phyloP scores from a whole-genome alignment of 163 green algal species.

The Chloromonas sp. region DNA sequence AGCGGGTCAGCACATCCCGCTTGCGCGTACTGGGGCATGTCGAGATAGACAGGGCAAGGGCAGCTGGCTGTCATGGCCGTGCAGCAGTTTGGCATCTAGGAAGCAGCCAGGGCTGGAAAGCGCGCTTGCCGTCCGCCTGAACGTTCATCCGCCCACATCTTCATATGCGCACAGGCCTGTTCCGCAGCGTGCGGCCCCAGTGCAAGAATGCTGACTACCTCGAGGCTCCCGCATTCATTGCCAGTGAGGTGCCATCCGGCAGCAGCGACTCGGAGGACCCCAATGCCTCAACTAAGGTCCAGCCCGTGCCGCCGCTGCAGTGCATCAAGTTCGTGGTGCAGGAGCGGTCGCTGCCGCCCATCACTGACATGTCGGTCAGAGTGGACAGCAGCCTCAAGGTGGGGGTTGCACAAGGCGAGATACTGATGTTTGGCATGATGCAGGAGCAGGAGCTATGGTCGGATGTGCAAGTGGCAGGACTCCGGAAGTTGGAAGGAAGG shows the following conservation, averaged over 20 bases:
- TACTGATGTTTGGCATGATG: too few relatives aligned
- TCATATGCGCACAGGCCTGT: conserved; percentile 33
- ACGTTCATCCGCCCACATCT: too few relatives aligned
- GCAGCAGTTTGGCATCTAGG: too few relatives aligned
- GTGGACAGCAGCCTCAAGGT: conserved; percentile 59
- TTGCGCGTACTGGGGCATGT: too few relatives aligned
- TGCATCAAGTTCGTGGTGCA: conserved; percentile 44
- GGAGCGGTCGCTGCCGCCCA: conserved; percentile 45
- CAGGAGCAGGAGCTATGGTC: neutral
- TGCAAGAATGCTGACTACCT: conserved; percentile 15
- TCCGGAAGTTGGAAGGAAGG: too few relatives aligned
- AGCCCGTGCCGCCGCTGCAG: conserved; percentile 49
- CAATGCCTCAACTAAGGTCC: conserved; percentile 11
- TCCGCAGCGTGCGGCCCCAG: conserved; percentile 38
- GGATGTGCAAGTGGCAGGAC: too few relatives aligned
- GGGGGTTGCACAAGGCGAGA: neutral
- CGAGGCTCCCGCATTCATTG: conserved; percentile 51
- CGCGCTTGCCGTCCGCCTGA: too few relatives aligned
- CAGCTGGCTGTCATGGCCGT: too few relatives aligned
- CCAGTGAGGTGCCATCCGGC: neutral
- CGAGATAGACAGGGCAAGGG: too few relatives aligned
- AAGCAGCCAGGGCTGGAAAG: too few relatives aligned
- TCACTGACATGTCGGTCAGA: conserved; percentile 40
- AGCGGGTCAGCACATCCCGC: too few relatives aligned
- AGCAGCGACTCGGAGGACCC: neutral